Evolutionary conservation across 2,329 filamentous ascomycete species (phyloP), one percentile per base, ranked within the genome.

Genomic region (Diaporthe longicolla): DNA sequence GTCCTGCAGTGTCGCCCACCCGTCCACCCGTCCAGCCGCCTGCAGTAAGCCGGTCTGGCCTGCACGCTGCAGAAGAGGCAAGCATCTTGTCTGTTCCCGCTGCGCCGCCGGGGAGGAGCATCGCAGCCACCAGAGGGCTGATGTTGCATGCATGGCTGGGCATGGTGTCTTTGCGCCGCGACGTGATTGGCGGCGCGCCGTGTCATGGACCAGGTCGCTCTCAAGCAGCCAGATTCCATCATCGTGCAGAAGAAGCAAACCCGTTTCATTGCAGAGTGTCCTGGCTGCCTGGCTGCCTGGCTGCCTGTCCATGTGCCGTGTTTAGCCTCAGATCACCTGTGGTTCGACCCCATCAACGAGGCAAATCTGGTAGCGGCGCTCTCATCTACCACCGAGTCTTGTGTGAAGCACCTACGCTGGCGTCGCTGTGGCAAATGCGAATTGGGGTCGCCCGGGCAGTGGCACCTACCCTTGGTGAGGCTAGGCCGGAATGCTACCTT

Each of bases 1-100:
- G 43, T 24, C 70, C 69, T 71, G 69, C 43, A 52, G 69, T 71
- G 55, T 61, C 43, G 43, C 69, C 55, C 45, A 65, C 37, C 37
- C 37, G 37, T 13, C 55, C 45, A 65, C 37, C 37, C 37, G 37
- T 13, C 37, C 37, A 40, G 37, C 35, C 32, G 55, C 40, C 45
- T 61, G 69, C 57, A 61, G 69, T 40, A 71, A 71, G 70, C 57
- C 48, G 59, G 48, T 54, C 63, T 15, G 32, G 63, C 32, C 48
- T 68, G 63, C 48, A 35, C 37, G 63, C 63, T 40, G 48, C 63
- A 50, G 29, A 50, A 45, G n/a, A 54, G 45, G 63, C 45, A 13
- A 17, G 24, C 59, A 4, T 45, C 58, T 29, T 11, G n/a, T 52
- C 40, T 13, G 2, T 48, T n/a, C 40, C 40, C 40, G 15, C 40